phyloP scores from a whole-genome alignment of 176 grass and related monocot species.

The Lolium perenne region DNA sequence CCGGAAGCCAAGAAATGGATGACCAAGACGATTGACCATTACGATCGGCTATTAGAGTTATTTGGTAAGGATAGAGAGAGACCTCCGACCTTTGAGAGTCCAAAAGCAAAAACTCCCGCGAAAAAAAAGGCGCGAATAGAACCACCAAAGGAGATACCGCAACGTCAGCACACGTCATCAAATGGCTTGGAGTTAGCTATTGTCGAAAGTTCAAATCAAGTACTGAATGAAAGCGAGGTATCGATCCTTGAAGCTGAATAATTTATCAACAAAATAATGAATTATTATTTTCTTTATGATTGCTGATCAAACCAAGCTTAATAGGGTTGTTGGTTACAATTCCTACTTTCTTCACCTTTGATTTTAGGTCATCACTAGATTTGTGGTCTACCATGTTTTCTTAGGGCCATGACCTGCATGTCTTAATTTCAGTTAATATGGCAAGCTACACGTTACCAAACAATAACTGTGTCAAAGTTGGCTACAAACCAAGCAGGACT shows the following conservation, averaged over 20 bases:
- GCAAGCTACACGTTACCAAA: constrained; percentile 15
- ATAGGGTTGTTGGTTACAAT: neutral
- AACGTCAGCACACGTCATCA: constrained; percentile 35
- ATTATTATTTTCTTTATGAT: constrained; percentile 20
- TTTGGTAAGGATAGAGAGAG: constrained; percentile 58
- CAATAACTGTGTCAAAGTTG: constrained; percentile 7
- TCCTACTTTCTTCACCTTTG: constrained; percentile 29
- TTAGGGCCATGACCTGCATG: neutral
- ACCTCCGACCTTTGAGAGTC: neutral
- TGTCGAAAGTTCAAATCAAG: constrained; percentile 15
- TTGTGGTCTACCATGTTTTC: neutral
- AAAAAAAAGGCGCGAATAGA: constrained; percentile 51
- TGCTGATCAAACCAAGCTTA: constrained; percentile 13
- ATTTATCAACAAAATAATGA: constrained; percentile 20
- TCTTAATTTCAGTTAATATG: neutral
- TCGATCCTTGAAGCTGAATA: constrained; percentile 22
- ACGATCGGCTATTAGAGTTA: constrained; percentile 47
- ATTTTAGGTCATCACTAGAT: neutral
- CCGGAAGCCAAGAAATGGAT: constrained; percentile 66
- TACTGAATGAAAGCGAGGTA: constrained; percentile 45
- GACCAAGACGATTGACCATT: constrained; percentile 56
- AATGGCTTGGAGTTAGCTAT: constrained; percentile 26
- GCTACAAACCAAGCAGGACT: constrained; percentile 1
- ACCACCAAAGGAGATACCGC: constrained; percentile 41
- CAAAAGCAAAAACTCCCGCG: constrained; percentile 7